These are phyloP conservation scores for Colletotrichum liriopes DNA, from an alignment of 2,329 filamentous ascomycete genomes.

Conservation along the genomic window DNA sequence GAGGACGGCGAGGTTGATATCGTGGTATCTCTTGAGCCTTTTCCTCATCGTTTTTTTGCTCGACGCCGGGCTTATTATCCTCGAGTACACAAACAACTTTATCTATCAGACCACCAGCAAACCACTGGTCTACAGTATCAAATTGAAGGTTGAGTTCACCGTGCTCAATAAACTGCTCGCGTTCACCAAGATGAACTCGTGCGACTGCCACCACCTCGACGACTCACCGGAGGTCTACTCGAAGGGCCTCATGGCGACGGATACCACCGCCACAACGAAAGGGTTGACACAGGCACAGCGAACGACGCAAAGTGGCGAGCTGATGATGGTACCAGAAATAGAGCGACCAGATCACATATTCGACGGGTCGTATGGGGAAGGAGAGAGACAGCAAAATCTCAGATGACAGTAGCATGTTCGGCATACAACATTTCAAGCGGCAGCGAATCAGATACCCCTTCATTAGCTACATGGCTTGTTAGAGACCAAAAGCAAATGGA, in stretches of 20 bases:
- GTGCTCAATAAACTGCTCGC: slow-evolving; percentile 57
- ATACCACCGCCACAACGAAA: slow-evolving; percentile 23
- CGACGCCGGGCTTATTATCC: slow-evolving; percentile 55
- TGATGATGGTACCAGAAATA: not conserved
- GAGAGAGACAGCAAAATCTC: not conserved
- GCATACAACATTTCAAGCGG: too few species aligned
- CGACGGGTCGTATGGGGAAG: slow-evolving; percentile 1
- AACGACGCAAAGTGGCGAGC: not conserved
- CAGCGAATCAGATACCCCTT: not conserved
- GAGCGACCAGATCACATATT: slow-evolving; percentile 34
- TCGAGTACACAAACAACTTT: slow-evolving; percentile 57
- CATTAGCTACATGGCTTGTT: too few species aligned
- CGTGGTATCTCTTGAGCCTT: slow-evolving; percentile 55
- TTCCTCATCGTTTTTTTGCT: slow-evolving; percentile 59
- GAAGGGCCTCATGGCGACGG: slow-evolving; percentile 8
- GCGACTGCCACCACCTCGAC: slow-evolving; percentile 31
- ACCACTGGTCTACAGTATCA: slow-evolving; percentile 43
- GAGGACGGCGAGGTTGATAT: slow-evolving; percentile 50
- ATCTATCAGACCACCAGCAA: slow-evolving; percentile 44
- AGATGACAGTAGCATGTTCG: not conserved
- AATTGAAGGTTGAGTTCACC: slow-evolving; percentile 62
- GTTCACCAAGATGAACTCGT: slow-evolving; percentile 35
- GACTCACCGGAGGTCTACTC: slow-evolving; percentile 2
- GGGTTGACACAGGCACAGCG: not conserved
- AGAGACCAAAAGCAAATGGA: not conserved